Percentiles rank a stretch among this genome's conserved stretches.
Evolutionary conservation across 495 filamentous ascomycete species (phyloP).

Genomic region (Alectoria sarmentosa): DNA sequence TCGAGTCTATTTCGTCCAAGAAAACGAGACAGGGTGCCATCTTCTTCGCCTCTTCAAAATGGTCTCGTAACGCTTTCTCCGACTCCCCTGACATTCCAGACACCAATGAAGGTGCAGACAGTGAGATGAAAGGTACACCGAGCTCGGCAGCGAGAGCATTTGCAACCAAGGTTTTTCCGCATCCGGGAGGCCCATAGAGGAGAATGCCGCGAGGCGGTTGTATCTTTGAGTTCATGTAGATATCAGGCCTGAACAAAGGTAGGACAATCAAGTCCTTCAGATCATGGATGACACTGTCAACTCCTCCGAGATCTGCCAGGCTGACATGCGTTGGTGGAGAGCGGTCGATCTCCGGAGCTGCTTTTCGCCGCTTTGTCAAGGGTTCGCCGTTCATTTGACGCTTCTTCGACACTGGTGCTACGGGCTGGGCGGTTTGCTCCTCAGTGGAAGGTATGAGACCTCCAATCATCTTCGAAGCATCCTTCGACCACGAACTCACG

Average conservation of each 20-base stretch:
- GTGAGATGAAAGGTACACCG: constrained; percentile 77
- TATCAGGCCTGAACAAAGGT: constrained; percentile 67
- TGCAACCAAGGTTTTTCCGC: constrained; percentile 91
- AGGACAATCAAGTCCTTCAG: constrained; percentile 76
- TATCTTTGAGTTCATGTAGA: constrained; percentile 51
- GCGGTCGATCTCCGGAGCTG: constrained; percentile 47
- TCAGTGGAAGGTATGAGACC: constrained; percentile 3
- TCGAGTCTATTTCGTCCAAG: constrained; percentile 94
- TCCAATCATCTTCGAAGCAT: constrained; percentile 33
- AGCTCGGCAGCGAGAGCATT: constrained; percentile 84
- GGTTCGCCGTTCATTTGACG: constrained; percentile 63
- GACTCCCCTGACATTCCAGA: constrained; percentile 96
- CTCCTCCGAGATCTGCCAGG: constrained; percentile 76
- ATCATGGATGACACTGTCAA: constrained; percentile 70
- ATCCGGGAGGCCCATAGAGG: constrained; percentile 87
- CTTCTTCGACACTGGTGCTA: constrained; percentile 33
- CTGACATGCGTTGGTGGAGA: constrained; percentile 69
- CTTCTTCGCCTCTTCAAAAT: constrained; percentile 81
- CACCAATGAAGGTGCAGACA: constrained; percentile 83
- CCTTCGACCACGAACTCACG: constrained; percentile 57
- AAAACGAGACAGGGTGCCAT: constrained; percentile 90
- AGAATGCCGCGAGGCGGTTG: constrained; percentile 82
- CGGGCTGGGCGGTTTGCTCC: constrained; percentile 18
- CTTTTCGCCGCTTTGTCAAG: constrained; percentile 57
- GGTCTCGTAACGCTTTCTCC: constrained; percentile 85